Base-by-base conservation (phyloP, 2,329 filamentous ascomycete species). In the Sphaerostilbella broomeana region DNA sequence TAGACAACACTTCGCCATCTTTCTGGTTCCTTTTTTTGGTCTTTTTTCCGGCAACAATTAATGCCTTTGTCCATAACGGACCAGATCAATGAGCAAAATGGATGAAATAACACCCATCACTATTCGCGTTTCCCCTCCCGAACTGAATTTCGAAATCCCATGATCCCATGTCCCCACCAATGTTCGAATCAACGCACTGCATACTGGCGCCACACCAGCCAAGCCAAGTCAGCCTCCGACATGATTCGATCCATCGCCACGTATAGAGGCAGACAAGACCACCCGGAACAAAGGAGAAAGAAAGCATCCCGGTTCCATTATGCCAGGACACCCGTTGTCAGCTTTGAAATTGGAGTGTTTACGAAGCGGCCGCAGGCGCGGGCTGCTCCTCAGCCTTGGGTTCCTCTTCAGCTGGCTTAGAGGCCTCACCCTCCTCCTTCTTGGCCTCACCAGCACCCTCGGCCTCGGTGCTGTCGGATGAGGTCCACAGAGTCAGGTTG, bases 401-500 rank as follows among this genome's bases (percentile, higher is more conserved):
- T 54, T 73, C 68, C 55, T 62, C 60, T 52, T 63, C 61, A 38
- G 57, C 54, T 42, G 61, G 53, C 59, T 64, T 62, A 45, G 43
- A 25, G 34, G 64, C 61, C 58, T 73, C 71, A 42, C 56, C 60
- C 54, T 75, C 69, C 59, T 86, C 80, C 72, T 76, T 71, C 50
- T 65, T 53, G 34, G 61, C 65, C 43, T 70, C 68, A 55, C 75
- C 68, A 49, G 80, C 70, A 50, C 64, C 70, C 68, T 90, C 86
- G 46, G 76, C 73, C 67, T 95, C 90, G 57, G 74, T 81, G 56
- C 78, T 86, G 64, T 95, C 89, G 45, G 88, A 94, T 54, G 89
- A 95, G 56, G 89, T 95, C 89, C 89, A 95, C 67, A 95, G 84
- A 52, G 89, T 95, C 49, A 97, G 77, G 78, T 95, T 97, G 75